Percentiles rank a stretch among this genome's conserved stretches.
Conservation (phyloP, 2,329 filamentous ascomycete genomes). For the Kalaharituber pfeilii region DNA sequence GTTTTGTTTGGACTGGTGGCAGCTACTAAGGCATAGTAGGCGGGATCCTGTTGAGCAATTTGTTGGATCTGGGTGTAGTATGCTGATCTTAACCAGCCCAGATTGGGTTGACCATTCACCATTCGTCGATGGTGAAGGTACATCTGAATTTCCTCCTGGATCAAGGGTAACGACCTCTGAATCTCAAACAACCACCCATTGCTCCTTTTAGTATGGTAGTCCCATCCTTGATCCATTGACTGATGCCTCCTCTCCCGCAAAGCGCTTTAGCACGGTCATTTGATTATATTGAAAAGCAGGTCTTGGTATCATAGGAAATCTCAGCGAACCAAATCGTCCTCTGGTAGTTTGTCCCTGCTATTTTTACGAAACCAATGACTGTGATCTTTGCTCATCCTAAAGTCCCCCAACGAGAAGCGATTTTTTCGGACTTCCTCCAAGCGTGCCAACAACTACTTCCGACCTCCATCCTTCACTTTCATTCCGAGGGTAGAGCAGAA, state of each 20-base stretch:
- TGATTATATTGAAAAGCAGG: not conserved
- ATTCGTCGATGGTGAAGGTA: not conserved
- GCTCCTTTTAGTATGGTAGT: not conserved
- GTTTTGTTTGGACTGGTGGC: slow-evolving; percentile 5
- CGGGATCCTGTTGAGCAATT: slow-evolving; percentile 6
- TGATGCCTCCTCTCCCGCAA: not conserved
- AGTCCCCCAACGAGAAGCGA: not conserved
- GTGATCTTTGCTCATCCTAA: not conserved
- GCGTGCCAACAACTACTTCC: not conserved
- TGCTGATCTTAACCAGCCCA: slow-evolving; percentile 1
- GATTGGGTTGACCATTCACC: not conserved
- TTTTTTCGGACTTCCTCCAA: not conserved
- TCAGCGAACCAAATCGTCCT: not conserved
- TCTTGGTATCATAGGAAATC: not conserved
- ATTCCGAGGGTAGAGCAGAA: not conserved
- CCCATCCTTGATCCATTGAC: not conserved
- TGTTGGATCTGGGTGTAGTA: slow-evolving; percentile 8
- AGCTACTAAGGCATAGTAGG: slow-evolving; percentile 7
- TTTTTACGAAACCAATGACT: not conserved
- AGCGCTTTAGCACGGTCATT: not conserved
- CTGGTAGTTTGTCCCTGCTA: not conserved
- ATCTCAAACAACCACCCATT: not conserved
- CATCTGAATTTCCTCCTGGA: not conserved
- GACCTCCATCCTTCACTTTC: not conserved
- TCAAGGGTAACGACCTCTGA: not conserved